Evolutionary conservation across 2,329 filamentous ascomycete genomes (phyloP).

Genomic region (Botrytis porri): DNA sequence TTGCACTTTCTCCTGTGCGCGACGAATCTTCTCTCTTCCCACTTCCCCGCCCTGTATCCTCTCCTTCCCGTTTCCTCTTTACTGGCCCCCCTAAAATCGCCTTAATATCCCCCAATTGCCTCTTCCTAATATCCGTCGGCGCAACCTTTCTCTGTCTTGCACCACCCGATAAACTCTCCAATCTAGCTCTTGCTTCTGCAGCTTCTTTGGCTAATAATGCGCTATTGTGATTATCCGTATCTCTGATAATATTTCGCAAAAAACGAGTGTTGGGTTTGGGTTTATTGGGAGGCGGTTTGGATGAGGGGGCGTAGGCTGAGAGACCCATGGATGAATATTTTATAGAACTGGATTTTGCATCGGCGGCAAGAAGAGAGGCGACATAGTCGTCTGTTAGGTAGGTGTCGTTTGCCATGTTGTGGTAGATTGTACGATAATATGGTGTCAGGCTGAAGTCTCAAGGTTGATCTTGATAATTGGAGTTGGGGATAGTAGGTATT

Average conservation of each 20-base stretch:
- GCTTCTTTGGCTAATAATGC: conserved; percentile 81
- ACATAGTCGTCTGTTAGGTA: conserved; percentile 74
- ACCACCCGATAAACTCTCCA: conserved; percentile 56
- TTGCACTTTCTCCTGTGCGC: neutral
- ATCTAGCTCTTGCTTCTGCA: conserved; percentile 69
- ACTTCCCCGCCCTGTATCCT: conserved; percentile 15
- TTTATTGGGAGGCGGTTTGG: conserved; percentile 52
- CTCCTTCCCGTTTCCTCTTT: conserved; percentile 31
- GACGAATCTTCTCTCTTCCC: neutral
- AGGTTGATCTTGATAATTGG: neutral
- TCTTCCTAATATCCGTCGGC: conserved; percentile 51
- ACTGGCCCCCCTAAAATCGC: conserved; percentile 48
- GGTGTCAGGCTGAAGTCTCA: neutral
- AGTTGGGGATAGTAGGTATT: neutral
- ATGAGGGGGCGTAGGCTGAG: conserved; percentile 58
- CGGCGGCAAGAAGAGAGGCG: conserved; percentile 72
- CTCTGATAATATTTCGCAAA: conserved; percentile 80
- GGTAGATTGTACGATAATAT: neutral
- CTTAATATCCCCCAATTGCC: conserved; percentile 60
- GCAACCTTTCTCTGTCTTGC: conserved; percentile 44
- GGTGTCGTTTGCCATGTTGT: conserved; percentile 11
- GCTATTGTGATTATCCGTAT: conserved; percentile 86
- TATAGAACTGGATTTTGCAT: conserved; percentile 70
- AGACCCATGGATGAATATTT: conserved; percentile 74
- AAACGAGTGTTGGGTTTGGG: conserved; percentile 93